Evolutionary conservation across 2,329 filamentous ascomycete genomes (phyloP).

Genomic region (Elsinoe batatas): DNA sequence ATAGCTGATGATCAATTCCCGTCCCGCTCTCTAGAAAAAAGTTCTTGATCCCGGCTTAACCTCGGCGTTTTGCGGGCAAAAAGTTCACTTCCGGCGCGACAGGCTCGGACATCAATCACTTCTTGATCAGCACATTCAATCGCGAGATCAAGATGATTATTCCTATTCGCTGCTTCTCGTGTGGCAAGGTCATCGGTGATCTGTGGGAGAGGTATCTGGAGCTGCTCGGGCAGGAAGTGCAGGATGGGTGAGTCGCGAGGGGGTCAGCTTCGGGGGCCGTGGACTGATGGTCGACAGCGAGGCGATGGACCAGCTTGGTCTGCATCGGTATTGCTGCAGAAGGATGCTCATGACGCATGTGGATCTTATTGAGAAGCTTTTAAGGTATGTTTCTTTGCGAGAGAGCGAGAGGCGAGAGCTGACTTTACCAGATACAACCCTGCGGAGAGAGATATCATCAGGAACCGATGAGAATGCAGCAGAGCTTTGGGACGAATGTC

Average conservation of each 20-base stretch:
- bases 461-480: conserved; percentile 1
- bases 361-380: conserved; percentile 94
- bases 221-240: conserved; percentile 61
- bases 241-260: conserved; percentile 25
- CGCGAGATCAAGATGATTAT: conserved; percentile 74
- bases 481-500: not conserved
- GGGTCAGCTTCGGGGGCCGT: not conserved
- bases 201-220: conserved; percentile 94
- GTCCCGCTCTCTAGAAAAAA: not conserved
- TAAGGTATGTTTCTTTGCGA: conserved; percentile 55
- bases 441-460: conserved; percentile 29
- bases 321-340: conserved; percentile 95
- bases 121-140: not conserved
- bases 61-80: conserved; percentile 9
- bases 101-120: not conserved
- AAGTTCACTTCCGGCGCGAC: conserved; percentile 9
- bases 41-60: not conserved
- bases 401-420: not conserved
- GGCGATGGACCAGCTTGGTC: conserved; percentile 88
- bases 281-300: conserved; percentile 50
- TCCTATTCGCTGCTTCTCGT: conserved; percentile 96
- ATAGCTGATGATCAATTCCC: no score
- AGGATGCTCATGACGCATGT: conserved; percentile 99
- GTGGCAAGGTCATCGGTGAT: conserved; percentile 96
- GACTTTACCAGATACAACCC: conserved; percentile 26